Conservation (phyloP, 2,329 filamentous ascomycete genomes). For the Chaetomiaceae sp. region DNA sequence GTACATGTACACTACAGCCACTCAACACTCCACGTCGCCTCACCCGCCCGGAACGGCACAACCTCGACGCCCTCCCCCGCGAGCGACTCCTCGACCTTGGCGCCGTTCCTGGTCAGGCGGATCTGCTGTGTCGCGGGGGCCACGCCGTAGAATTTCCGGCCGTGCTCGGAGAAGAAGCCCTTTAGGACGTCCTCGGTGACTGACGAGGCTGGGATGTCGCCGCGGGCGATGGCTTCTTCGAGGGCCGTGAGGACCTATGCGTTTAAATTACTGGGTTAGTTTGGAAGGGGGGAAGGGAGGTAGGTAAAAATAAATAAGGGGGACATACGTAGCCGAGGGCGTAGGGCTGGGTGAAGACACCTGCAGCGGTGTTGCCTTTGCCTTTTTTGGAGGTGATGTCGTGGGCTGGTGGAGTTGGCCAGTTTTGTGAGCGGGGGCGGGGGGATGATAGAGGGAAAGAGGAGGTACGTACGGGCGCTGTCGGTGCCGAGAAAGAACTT, state of each 20-base stretch:
- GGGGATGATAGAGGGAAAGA: no score
- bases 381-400: conserved; percentile 55
- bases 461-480: conserved; percentile 55
- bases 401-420: conserved; percentile 46
- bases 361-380: conserved; percentile 58
- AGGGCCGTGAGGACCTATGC: conserved; percentile 61
- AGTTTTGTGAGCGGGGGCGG: no score
- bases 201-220: conserved; percentile 45
- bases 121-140: conserved; percentile 53
- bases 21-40: conserved; percentile 53
- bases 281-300: background rate
- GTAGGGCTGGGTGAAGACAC: conserved; percentile 75
- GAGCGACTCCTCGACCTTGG: conserved; percentile 51
- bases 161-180: conserved; percentile 50
- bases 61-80: conserved; percentile 55
- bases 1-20: conserved; percentile 34
- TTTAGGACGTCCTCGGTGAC: conserved; percentile 52
- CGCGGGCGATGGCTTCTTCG: conserved; percentile 55
- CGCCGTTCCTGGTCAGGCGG: conserved; percentile 51
- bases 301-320: background rate
- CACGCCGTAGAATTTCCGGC: conserved; percentile 51
- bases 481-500: conserved; percentile 74
- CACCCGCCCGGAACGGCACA: conserved; percentile 60
- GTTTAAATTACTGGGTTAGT: no score
- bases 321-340: conserved; percentile 42